Base-by-base conservation (phyloP, 192 early-diverging fungal genomes). In the Coemansia sp. region DNA sequence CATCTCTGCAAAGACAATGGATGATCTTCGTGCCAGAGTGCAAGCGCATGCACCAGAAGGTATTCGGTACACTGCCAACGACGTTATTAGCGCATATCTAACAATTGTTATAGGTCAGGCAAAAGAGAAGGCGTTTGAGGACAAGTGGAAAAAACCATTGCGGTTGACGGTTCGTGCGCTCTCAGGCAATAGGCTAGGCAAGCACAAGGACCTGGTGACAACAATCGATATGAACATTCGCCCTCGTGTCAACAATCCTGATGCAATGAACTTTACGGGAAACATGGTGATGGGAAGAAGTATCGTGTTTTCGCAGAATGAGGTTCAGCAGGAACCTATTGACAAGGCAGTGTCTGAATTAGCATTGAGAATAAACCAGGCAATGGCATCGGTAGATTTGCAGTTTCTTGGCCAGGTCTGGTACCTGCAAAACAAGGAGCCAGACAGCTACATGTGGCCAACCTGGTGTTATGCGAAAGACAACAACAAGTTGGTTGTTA, bases 1-100 rank as follows among this genome's bases (percentile, higher is more conserved):
- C 37, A 61, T 72, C 12, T 55, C 63, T 5, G 3, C 16, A 9
- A 12, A 39, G 12, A 46, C 32, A 13, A 48, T 72, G 16, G 59
- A 47, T 4, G 13, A 15, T 12, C 57, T 72, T 18, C 70, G 58
- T 26, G 13, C 18, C 4, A n/a, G 15, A 1, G 47, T 66, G 26
- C 10, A 19, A 6, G 19, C 18, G 0, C 6, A 52, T 16, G 8
- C 48, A 1, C 2, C 8, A 0, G 26, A 45, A 4, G 36, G 22
- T 49, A 19, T 19, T 10, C 21, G 36, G 10, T 57, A 57, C 36
- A 32, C 55, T 9, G 19, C 15, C 8, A 57, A 57, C 15, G 55
- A 57, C 19, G 10, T 57, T 32, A 3, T 57, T 15, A 39, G 22
- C 8, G 55, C 55, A 15, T 39, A 37, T 12, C 9, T 57, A 15